Evolutionary conservation across 495 filamentous ascomycete genomes (phyloP).

Genomic region (Oleoguttula mirabilis): DNA sequence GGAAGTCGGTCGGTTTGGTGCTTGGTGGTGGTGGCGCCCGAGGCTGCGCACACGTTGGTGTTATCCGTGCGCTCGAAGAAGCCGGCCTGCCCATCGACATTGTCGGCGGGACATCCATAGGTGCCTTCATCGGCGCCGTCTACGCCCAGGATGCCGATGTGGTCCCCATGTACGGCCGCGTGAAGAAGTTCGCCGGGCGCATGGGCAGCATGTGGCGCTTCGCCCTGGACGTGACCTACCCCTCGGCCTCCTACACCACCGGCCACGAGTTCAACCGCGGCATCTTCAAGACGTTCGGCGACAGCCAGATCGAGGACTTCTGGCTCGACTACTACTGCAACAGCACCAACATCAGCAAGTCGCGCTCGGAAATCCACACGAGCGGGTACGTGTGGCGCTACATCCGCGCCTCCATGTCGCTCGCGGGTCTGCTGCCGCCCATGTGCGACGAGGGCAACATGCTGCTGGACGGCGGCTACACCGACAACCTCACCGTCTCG

Average conservation of each 20-base stretch:
- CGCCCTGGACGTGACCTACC: constrained; percentile 89
- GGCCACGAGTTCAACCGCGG: constrained; percentile 98
- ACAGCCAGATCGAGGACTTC: constrained; percentile 95
- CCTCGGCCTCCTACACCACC: constrained; percentile 79
- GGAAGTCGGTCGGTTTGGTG: constrained; percentile 87
- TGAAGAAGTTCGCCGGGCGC: constrained; percentile 91
- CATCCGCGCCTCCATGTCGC: constrained; percentile 87
- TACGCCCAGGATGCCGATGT: constrained; percentile 95
- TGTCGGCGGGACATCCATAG: constrained; percentile 91
- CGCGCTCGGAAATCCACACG: constrained; percentile 78
- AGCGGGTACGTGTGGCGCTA: constrained; percentile 96
- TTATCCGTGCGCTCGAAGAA: constrained; percentile 91
- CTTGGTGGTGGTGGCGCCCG: constrained; percentile 87
- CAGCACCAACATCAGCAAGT: constrained; percentile 92
- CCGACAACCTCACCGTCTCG: constrained; percentile 91
- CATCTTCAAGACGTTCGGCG: constrained; percentile 96
- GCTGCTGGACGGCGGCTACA: constrained; percentile 90
- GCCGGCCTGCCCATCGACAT: constrained; percentile 95
- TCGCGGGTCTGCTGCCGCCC: constrained; percentile 83
- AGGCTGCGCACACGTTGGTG: constrained; percentile 81
- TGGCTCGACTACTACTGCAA: constrained; percentile 99
- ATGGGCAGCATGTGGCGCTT: constrained; percentile 98
- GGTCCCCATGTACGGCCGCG: constrained; percentile 89
- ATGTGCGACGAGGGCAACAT: constrained; percentile 94
- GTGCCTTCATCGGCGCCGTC: constrained; percentile 89